Evolutionary conservation across 2,329 filamentous ascomycete species (phyloP).

Genomic region (Calonectria fujianensis): DNA sequence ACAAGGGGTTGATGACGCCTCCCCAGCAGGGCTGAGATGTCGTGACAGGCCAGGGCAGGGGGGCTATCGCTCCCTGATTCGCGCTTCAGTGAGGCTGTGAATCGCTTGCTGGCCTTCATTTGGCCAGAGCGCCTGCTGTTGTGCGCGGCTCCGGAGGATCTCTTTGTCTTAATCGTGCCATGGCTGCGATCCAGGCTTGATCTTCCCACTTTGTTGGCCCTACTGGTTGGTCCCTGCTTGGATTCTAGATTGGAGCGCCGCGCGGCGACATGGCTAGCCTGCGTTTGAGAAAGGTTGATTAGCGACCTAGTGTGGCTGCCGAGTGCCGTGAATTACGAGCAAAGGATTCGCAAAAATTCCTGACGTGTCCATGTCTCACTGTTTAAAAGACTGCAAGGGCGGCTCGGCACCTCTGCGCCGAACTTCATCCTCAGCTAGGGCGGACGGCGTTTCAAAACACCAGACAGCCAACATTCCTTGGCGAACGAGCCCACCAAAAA

Average conservation of each 20-base stretch:
- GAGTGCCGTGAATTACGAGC: background rate
- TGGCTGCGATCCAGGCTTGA: background rate
- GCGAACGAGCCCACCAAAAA: background rate
- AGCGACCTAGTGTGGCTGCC: background rate
- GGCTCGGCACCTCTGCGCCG: background rate
- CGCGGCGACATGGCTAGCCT: background rate
- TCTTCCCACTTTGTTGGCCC: background rate
- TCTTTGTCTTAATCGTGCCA: background rate
- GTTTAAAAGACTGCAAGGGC: background rate
- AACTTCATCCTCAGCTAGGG: background rate
- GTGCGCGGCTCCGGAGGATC: background rate
- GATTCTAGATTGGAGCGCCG: background rate
- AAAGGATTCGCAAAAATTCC: background rate
- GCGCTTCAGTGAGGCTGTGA: background rate
- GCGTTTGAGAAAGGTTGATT: background rate
- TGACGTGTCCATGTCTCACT: background rate
- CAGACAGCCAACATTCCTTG: background rate
- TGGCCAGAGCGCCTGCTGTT: background rate
- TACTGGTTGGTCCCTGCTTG: background rate
- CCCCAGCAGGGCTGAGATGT: conserved; percentile 22
- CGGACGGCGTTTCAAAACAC: background rate
- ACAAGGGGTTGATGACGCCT: background rate
- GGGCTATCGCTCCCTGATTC: background rate
- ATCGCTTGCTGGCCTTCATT: background rate
- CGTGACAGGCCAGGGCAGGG: conserved; percentile 12